phyloP scores from a whole-genome alignment of 495 filamentous ascomycete species.

The Amphirosellinia nigrospora region DNA sequence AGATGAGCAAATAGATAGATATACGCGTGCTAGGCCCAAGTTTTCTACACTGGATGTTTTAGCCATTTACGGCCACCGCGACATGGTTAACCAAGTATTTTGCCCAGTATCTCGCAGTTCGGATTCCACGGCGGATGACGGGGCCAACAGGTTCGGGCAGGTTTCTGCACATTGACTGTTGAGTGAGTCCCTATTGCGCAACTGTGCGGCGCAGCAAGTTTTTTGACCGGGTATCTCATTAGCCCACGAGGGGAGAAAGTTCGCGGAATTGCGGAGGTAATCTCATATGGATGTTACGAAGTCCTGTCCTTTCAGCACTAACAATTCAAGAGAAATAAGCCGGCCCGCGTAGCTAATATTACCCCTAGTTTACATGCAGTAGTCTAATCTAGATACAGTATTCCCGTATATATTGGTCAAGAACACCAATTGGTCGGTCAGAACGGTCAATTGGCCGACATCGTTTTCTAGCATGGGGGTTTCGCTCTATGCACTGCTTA shows the following conservation, averaged over 20 bases:
- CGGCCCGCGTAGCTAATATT: background rate
- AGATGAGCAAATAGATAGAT: background rate
- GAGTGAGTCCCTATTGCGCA: conserved; percentile 5
- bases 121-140: background rate
- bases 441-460: background rate
- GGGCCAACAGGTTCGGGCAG: background rate
- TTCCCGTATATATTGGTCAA: background rate
- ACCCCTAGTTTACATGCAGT: background rate
- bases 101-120: background rate
- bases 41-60: background rate
- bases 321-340: conserved; percentile 6
- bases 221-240: background rate
- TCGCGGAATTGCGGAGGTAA: conserved; percentile 13
- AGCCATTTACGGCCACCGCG: background rate
- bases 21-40: background rate
- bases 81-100: background rate
- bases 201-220: conserved; percentile 2
- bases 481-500: conserved; percentile 1
- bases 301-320: background rate
- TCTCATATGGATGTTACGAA: conserved; percentile 6
- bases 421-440: background rate
- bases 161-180: background rate
- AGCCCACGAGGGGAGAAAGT: background rate
- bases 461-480: conserved; percentile 7
- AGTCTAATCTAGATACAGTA: background rate